A percentile compares a stretch with the other conserved stretches of the same genome.
Evolutionary conservation across 495 filamentous ascomycete genomes (phyloP).

Genomic region (Elasticomyces elasticus): DNA sequence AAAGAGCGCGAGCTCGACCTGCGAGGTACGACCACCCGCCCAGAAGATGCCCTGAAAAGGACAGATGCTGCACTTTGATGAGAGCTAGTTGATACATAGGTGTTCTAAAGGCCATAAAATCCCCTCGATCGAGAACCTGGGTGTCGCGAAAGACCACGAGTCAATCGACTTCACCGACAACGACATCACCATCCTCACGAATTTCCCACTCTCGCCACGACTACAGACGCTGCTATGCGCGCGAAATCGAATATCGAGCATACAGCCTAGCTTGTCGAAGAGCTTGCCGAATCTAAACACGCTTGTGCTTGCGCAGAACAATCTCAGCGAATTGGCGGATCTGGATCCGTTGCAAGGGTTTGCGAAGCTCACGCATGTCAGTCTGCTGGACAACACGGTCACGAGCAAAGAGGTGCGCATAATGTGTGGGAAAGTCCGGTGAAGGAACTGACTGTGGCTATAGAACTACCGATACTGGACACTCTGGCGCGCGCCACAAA

Average conservation of each 20-base stretch:
- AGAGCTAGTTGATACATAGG: slow-evolving; percentile 70
- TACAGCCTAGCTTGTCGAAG: slow-evolving; percentile 62
- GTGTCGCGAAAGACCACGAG: slow-evolving; percentile 80
- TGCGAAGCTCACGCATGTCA: slow-evolving; percentile 62
- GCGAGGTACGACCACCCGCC: slow-evolving; percentile 55
- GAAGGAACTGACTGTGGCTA: background rate
- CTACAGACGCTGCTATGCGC: slow-evolving; percentile 78
- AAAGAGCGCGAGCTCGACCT: slow-evolving; percentile 98
- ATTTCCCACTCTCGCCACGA: slow-evolving; percentile 89
- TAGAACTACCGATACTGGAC: slow-evolving; percentile 90
- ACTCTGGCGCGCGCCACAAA: slow-evolving; percentile 70
- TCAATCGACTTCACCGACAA: slow-evolving; percentile 98
- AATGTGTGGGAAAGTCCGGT: background rate
- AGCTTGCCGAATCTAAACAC: slow-evolving; percentile 69
- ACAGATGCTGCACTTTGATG: slow-evolving; percentile 85
- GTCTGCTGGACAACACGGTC: slow-evolving; percentile 78
- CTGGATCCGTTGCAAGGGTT: slow-evolving; percentile 71
- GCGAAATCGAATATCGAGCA: slow-evolving; percentile 71
- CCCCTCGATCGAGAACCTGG: slow-evolving; percentile 93
- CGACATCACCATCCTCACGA: slow-evolving; percentile 76
- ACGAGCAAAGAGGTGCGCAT: slow-evolving; percentile 76
- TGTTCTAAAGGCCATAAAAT: slow-evolving; percentile 84
- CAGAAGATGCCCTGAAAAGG: slow-evolving; percentile 71
- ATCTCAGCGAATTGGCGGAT: slow-evolving; percentile 50
- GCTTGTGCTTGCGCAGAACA: slow-evolving; percentile 56